These are phyloP conservation scores for Circinella umbellata DNA, from an alignment of 371 early-diverging fungal species.

Conservation along the genomic window DNA sequence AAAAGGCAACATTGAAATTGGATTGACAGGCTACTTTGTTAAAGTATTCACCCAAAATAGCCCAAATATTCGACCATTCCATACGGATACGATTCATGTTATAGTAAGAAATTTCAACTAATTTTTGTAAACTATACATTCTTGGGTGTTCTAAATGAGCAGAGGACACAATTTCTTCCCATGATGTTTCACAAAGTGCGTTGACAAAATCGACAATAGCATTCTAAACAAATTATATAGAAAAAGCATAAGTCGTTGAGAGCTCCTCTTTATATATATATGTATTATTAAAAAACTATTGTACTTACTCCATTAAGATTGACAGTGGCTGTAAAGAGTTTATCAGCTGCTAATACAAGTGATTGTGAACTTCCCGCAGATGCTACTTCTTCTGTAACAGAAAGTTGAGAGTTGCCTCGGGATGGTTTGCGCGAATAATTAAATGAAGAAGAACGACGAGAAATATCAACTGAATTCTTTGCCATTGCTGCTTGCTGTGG, in stretches of 20 bases:
- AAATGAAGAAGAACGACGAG: constrained; percentile 41
- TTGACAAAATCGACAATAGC: constrained; percentile 91
- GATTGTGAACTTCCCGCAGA: constrained; percentile 65
- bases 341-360: constrained; percentile 81
- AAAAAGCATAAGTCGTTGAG: background rate
- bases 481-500: background rate
- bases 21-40: constrained; percentile 88
- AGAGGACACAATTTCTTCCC: constrained; percentile 87
- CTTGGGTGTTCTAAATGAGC: constrained; percentile 65
- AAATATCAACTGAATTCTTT: constrained; percentile 34
- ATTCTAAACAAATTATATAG: constrained; percentile 23
- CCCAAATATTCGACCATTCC: constrained; percentile 97
- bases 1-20: constrained; percentile 86
- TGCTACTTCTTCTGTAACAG: constrained; percentile 56
- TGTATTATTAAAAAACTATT: background rate
- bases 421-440: constrained; percentile 17
- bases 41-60: constrained; percentile 89
- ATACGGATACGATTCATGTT: constrained; percentile 97
- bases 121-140: constrained; percentile 90
- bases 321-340: constrained; percentile 74
- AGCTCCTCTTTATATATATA: too few relatives aligned
- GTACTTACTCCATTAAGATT: constrained; percentile 51
- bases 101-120: constrained; percentile 95
- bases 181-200: constrained; percentile 84
- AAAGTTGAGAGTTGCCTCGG: constrained; percentile 39